A percentile compares a stretch with the other conserved stretches of the same genome.
These are phyloP conservation scores for Skeletonema marinoi DNA, from an alignment of 108 stramenopile genomes.

Conservation along the genomic window DNA sequence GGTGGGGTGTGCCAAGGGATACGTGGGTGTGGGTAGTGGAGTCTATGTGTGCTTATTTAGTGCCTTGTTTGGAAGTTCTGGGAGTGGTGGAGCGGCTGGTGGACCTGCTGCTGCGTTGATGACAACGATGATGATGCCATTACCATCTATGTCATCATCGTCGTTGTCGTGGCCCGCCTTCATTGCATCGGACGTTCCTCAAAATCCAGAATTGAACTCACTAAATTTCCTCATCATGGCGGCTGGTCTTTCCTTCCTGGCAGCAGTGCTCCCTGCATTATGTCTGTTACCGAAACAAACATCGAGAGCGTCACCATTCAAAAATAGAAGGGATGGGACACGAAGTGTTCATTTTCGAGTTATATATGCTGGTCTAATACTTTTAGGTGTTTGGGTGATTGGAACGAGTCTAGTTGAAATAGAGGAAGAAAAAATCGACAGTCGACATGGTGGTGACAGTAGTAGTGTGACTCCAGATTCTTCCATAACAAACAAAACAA, in stretches of 20 bases:
- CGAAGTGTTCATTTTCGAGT: conserved; percentile 70
- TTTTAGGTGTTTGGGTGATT: conserved; percentile 64
- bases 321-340: conserved; percentile 56
- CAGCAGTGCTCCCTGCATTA: conserved; percentile 62
- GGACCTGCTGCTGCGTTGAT: conserved; percentile 2
- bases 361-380: conserved; percentile 64
- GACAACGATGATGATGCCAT: background rate
- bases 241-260: conserved; percentile 62
- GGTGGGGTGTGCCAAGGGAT: conserved; percentile 88
- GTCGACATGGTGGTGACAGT: background rate
- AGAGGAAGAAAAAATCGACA: conserved; percentile 8
- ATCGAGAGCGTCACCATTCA: conserved; percentile 10
- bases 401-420: conserved; percentile 53
- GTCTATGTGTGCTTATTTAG: conserved; percentile 67
- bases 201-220: conserved; percentile 26
- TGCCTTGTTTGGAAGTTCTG: conserved; percentile 43
- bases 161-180: background rate
- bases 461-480: conserved; percentile 6
- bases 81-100: conserved; percentile 1
- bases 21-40: conserved; percentile 78
- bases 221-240: conserved; percentile 86
- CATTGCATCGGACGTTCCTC: background rate
- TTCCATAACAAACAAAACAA: conserved; percentile 6
- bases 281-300: conserved; percentile 58
- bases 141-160: background rate